A percentile compares a stretch with the other conserved stretches of the same genome.
phyloP scores from a whole-genome alignment of 441 rosid species.

The Pelargonium cotyledonis region DNA sequence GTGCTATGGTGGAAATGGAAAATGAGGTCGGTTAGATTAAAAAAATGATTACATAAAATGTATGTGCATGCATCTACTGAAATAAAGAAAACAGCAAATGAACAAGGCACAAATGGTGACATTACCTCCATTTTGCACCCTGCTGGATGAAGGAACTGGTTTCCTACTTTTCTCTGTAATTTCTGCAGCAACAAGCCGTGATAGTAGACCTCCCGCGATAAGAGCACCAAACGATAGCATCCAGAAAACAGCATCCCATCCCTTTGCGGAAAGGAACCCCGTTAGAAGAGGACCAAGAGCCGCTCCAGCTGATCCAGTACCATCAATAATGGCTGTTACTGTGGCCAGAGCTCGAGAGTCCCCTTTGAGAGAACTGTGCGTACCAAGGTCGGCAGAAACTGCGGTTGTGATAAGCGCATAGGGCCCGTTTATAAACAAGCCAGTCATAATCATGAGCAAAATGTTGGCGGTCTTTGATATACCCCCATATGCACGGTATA shows the following conservation, averaged over 20 bases:
- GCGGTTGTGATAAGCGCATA: slow-evolving; percentile 87
- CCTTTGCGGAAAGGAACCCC: slow-evolving; percentile 65
- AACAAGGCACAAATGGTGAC: background rate
- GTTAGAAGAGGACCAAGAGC: slow-evolving; percentile 53
- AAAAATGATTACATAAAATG: background rate
- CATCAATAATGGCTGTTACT: background rate
- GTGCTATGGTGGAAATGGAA: no score
- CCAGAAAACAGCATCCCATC: slow-evolving; percentile 71
- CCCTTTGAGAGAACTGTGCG: background rate
- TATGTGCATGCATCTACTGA: background rate
- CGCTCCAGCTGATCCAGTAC: background rate
- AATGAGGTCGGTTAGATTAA: no score
- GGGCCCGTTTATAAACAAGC: slow-evolving; percentile 14
- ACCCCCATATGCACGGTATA: slow-evolving; percentile 13
- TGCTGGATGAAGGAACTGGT: slow-evolving; percentile 22
- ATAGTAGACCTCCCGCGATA: slow-evolving; percentile 66
- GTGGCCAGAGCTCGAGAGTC: background rate
- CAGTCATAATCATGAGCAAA: background rate
- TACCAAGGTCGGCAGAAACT: slow-evolving; percentile 53
- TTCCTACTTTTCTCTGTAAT: slow-evolving; percentile 30
- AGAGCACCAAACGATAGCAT: slow-evolving; percentile 73
- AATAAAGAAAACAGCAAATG: no score
- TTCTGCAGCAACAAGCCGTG: slow-evolving; percentile 48
- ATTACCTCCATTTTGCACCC: slow-evolving; percentile 56
- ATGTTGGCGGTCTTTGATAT: background rate